Evolutionary conservation across 2,329 filamentous ascomycete genomes (phyloP), one percentile per base, ranked within the genome.

Genomic region (Cyphellophora europaea): DNA sequence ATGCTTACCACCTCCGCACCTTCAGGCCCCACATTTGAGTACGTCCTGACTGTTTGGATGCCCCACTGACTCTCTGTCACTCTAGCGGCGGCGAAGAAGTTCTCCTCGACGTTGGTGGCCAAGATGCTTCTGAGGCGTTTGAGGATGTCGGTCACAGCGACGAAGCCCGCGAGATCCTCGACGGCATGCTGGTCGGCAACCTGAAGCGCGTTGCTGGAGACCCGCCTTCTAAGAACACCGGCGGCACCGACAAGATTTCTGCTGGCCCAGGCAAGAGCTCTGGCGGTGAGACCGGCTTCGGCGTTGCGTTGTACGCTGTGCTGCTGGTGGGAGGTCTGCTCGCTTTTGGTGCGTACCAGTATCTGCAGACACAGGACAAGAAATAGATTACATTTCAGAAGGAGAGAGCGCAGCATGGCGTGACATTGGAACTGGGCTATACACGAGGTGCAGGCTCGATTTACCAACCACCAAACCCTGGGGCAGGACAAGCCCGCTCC

Each of bases 91-190:
- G 91, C 68, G 91, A 98, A 69, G 91, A 98, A 70, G 91, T 98
- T 52, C 71, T 98, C 45, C 81, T 98, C 51, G 91, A 98, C 52
- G 88, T 96, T 47, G 91, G 73, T 55, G 91, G 91, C 51, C 88
- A 94, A 68, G 91, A 98, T 64, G 82, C 84, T 54, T 94, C 89
- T 53, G 91, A 96, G 68, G 89, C 91, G 43, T 98, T 98, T 60
- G 91, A 98, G 71, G 91, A 98, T 65, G 91, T 98, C 55, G 91
- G 91, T 57, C 91, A 98, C 81, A 93, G 84, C 54, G 91, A 98
- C 64, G 91, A 98, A 72, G 91, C 91, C 49, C 82, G 91, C 49
- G 89, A 96, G 70, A 89, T 93, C 49, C 78, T 98, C 38, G 78
- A 82, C 19, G 75, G 77, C 54, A 69, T 93, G 47, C 64, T 78